Conservation (phyloP, 2,329 filamentous ascomycete species). For the Colletotrichum spaethianum region DNA sequence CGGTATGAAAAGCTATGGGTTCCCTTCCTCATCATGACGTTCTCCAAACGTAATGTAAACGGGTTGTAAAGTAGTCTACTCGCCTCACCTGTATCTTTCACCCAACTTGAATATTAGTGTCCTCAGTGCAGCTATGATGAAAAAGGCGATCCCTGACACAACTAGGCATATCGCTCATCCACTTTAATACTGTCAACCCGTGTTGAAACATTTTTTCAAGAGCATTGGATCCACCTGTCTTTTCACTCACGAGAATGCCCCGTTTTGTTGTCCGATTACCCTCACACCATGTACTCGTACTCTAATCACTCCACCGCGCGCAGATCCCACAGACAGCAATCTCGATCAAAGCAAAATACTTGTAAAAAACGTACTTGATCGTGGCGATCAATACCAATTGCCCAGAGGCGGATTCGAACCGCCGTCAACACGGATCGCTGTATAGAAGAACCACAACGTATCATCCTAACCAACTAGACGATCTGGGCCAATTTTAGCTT, state of each 20-base stretch:
- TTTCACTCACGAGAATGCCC: not conserved
- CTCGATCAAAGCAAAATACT: not conserved
- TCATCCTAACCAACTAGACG: constrained; percentile 15
- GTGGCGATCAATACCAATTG: not conserved
- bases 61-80: not conserved
- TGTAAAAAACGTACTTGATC: not conserved
- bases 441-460: constrained; percentile 16
- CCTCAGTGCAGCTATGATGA: not conserved
- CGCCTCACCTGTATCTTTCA: no score
- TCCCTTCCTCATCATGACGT: not conserved
- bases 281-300: no score
- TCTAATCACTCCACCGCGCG: not conserved
- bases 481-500: not conserved
- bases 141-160: no score
- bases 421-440: constrained; percentile 14
- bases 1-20: not conserved
- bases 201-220: not conserved
- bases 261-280: not conserved
- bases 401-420: constrained; percentile 14
- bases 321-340: not conserved
- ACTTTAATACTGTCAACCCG: not conserved
- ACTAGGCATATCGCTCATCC: not conserved
- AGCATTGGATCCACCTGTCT: not conserved
- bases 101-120: not conserved
- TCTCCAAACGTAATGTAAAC: not conserved